Percentiles rank a stretch among this genome's conserved stretches.
Conservation (phyloP, 2,329 filamentous ascomycete genomes). For the Fusarium sp. region DNA sequence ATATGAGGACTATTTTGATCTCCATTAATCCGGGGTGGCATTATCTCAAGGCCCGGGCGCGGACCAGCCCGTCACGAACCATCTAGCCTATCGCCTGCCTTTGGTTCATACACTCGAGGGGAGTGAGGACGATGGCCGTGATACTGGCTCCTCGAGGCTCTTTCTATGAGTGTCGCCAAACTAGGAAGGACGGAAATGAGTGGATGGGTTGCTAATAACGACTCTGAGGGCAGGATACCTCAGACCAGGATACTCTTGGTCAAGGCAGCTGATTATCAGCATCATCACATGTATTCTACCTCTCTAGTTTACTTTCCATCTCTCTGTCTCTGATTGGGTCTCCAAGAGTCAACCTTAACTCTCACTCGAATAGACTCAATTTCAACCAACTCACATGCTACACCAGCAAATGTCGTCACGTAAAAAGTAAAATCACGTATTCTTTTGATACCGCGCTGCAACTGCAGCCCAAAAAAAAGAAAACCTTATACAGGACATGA, state of each 20-base stretch:
- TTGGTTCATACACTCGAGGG: neutral
- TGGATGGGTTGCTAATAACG: neutral
- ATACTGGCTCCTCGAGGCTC: neutral
- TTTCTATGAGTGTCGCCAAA: neutral
- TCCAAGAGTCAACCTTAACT: neutral
- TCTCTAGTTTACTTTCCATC: neutral
- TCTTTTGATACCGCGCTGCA: conserved; percentile 42
- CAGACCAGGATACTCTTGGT: neutral
- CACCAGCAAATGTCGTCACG: neutral
- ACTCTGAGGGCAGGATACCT: neutral
- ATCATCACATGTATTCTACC: neutral
- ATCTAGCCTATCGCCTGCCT: neutral
- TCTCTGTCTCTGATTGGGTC: neutral
- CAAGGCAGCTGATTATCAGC: neutral
- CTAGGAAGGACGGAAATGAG: neutral
- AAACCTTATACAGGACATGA: conserved; percentile 21
- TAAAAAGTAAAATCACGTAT: conserved; percentile 34
- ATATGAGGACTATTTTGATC: neutral
- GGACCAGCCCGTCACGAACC: neutral
- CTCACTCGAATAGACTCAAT: neutral
- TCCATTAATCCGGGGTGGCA: neutral
- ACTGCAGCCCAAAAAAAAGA: conserved; percentile 19
- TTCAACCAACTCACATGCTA: neutral
- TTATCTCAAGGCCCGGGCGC: neutral
- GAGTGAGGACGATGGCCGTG: neutral